Base-by-base conservation (phyloP, 2,329 filamentous ascomycete species). In the Fusarium algeriense region DNA sequence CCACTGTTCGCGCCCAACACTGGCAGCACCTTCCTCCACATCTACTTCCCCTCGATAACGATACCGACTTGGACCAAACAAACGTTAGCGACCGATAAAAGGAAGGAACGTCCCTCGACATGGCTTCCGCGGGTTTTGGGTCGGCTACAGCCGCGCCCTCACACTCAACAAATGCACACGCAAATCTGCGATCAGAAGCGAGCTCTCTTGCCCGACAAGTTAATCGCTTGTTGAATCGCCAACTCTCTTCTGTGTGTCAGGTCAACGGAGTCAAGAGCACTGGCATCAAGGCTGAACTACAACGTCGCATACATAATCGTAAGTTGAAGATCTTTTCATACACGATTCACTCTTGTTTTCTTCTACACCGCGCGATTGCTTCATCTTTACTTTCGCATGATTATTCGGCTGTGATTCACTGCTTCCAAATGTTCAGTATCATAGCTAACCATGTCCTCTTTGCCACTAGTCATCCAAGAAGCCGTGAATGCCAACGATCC, bases 261-360 rank as follows among this genome's bases (percentile, higher is more conserved):
- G 85, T 88, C 67, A 93, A 97, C 82, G 88, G 90, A 49, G 85
- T 97, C 38, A 88, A 89, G 72, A 92, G 93, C 67, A 93, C 91
- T 32, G 96, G 96, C 23, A 91, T 96, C 76, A 99, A 99, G 85
- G 89, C 90, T 37, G 88, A 92, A 44, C 84, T 98, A 65, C 94
- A 97, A 81, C 83, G 84, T 64, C 91, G 95, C 76, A 92, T 98
- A 67, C 89, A 92, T 70, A 85, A 89, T 64, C 88, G 96, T 98
- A 86, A 82, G 93, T 89, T 40, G 58, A 58, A 38, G n/a, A 6
- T 56, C 50, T 50, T 35, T 20, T 46, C 23, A 44, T 35, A 26
- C 23, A 35, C 38, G 38, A 14, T 48, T 35, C 26, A 32, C 17
- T 41, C 23, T 17, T 26, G 28, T 62, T 64, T 45, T 34, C 48